phyloP scores from a whole-genome alignment of 495 filamentous ascomycete species.

The Xylaria nigripes region DNA sequence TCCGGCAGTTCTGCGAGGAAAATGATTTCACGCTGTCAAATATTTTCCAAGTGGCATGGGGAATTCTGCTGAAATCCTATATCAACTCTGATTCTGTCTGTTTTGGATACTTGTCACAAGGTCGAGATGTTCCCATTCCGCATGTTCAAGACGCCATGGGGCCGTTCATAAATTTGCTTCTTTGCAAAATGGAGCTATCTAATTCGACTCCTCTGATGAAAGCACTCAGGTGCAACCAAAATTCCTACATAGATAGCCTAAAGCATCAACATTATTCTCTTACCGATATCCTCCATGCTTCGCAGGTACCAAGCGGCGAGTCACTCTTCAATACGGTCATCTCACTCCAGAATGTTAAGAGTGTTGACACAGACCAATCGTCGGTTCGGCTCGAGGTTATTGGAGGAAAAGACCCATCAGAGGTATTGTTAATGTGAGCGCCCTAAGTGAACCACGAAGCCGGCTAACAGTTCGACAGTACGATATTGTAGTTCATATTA shows the following conservation, averaged over 20 bases:
- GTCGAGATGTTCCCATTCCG: conserved; percentile 16
- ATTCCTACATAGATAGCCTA: conserved; percentile 28
- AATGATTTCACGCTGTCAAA: conserved; percentile 13
- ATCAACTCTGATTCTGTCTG: conserved; percentile 48
- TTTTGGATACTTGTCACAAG: conserved; percentile 39
- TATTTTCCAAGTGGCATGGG: conserved; percentile 44
- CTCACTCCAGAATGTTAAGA: conserved; percentile 8
- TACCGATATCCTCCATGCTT: conserved; percentile 33
- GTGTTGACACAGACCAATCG: not conserved
- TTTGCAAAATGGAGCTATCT: conserved; percentile 3
- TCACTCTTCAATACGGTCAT: conserved; percentile 29
- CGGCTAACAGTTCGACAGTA: not conserved
- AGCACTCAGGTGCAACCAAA: conserved; percentile 26
- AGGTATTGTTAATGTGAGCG: not conserved
- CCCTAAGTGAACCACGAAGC: not conserved
- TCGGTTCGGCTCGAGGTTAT: not conserved
- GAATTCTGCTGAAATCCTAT: conserved; percentile 44
- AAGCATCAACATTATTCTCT: conserved; percentile 34
- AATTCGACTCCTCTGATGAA: conserved; percentile 12
- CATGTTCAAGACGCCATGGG: conserved; percentile 17
- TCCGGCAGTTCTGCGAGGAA: conserved; percentile 12
- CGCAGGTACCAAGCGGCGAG: conserved; percentile 20
- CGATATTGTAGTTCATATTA: not conserved
- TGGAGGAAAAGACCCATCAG: not conserved
- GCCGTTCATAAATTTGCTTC: conserved; percentile 23